phyloP scores from a whole-genome alignment of 345 rosid species.

The Dovyalis caffra region DNA sequence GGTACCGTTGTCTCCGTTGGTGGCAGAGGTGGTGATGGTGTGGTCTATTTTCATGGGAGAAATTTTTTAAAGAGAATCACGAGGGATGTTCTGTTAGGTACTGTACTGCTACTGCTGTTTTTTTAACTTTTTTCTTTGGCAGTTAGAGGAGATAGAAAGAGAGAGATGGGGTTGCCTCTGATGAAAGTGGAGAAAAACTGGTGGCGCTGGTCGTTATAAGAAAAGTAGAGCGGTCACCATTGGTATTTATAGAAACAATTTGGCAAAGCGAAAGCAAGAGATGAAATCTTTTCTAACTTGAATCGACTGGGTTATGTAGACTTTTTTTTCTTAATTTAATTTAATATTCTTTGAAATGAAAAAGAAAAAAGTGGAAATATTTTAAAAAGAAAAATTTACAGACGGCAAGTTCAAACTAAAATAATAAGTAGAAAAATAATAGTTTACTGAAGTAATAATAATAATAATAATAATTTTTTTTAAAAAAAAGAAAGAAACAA shows the following conservation, averaged over 20 bases:
- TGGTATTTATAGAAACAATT: constrained; percentile 12
- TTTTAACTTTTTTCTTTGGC: constrained; percentile 4
- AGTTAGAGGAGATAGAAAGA: not conserved
- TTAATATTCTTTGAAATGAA: not conserved
- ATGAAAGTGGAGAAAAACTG: not conserved
- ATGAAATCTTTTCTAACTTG: not conserved
- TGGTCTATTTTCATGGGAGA: constrained; percentile 21
- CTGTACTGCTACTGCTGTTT: not conserved
- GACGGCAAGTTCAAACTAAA: too few relatives aligned
- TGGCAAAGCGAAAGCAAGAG: not conserved
- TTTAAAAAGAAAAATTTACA: not conserved
- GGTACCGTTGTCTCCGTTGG: not conserved
- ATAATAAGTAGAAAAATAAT: too few relatives aligned
- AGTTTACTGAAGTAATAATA: too few relatives aligned
- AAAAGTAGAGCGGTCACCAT: not conserved
- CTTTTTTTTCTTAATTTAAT: not conserved
- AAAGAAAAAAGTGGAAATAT: not conserved
- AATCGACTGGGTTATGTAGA: too few relatives aligned
- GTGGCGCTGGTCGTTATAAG: constrained; percentile 9
- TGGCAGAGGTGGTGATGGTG: not conserved
- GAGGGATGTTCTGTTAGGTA: constrained; percentile 16
- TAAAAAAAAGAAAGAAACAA: too few relatives aligned
- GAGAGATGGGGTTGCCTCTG: not conserved
- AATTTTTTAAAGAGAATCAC: constrained; percentile 11
- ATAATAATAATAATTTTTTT: too few relatives aligned